A percentile compares a stretch with the other conserved stretches of the same genome.
Evolutionary conservation across 2,329 filamentous ascomycete species (phyloP).

Genomic region (Blumeria hordei): DNA sequence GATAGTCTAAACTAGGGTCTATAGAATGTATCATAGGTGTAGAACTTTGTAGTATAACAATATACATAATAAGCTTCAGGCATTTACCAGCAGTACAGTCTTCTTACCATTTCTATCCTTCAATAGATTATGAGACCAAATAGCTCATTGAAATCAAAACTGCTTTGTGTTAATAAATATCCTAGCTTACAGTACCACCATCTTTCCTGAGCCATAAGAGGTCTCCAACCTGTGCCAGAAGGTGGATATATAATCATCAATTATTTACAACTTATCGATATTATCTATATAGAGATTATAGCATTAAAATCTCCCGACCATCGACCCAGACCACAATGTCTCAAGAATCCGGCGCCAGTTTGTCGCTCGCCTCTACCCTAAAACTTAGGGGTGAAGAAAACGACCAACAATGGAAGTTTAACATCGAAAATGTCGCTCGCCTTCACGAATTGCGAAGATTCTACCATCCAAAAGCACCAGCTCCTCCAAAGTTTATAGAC

Average conservation of each 20-base stretch:
- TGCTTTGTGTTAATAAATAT: not conserved
- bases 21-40: no score
- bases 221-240: not conserved
- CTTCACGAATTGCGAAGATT: not conserved
- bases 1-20: no score
- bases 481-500: not conserved
- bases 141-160: not conserved
- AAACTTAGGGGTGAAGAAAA: not conserved
- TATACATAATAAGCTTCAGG: no score
- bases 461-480: not conserved
- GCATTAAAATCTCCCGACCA: not conserved
- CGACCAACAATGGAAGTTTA: not conserved
- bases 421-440: not conserved
- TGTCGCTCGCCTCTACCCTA: not conserved
- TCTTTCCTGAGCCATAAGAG: not conserved
- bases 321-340: not conserved
- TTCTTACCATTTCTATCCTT: not conserved
- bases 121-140: conserved; percentile 1
- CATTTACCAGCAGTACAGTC: no score
- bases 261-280: not conserved
- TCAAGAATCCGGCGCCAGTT: not conserved
- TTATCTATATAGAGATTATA: not conserved
- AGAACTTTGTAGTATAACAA: no score
- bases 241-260: not conserved
- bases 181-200: not conserved